Evolutionary conservation across 73 alveolate species (phyloP), one percentile per base, ranked within the genome.

Genomic region (Symbiodinium natans): DNA sequence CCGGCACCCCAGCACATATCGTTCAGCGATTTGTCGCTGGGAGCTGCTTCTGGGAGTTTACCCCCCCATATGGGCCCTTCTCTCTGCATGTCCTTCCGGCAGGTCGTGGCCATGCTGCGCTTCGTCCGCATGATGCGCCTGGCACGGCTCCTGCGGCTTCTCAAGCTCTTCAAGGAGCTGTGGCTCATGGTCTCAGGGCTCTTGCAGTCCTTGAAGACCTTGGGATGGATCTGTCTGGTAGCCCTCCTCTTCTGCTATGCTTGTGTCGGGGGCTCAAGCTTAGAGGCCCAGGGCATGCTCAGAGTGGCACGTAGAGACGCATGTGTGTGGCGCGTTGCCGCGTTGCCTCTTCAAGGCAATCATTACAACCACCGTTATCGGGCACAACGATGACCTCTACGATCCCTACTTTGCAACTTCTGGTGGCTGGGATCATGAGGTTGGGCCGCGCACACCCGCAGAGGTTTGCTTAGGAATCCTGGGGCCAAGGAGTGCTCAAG

Each of bases 391-490:
- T 40, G 98, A 92, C 54, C 56, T 92, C 90, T 92, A 92, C 40
- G 90, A 92, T n/a, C 90, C 88, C 82, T 92, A 92, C 98, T 92
- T 74, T 41, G 77, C 98, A 86, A 92, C 77, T 34, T 33, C 63
- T 82, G 98, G 90, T 6, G 98, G 98, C 41, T 92, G 98, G 98
- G 98, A 92, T 41, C 98, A 92, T 42, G 98, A 92, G 85, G 71
- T 13, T 23, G 71, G 71, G n/a, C n/a, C n/a, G n/a, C n/a, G n/a
- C n/a, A n/a, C 27, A 15, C 31, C 71, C 29, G 71, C 71, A 29
- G 71, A 52, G n/a, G n/a, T n/a, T n/a, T n/a, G n/a, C n/a, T n/a
- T n/a, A n/a, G n/a, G n/a, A n/a, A n/a, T n/a, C n/a, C n/a, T n/a
- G n/a, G n/a, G n/a, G n/a, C n/a, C n/a, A n/a, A n/a, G n/a, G n/a